Base-by-base conservation (phyloP, 257 asterid genomes). In the Lycium barbarum region DNA sequence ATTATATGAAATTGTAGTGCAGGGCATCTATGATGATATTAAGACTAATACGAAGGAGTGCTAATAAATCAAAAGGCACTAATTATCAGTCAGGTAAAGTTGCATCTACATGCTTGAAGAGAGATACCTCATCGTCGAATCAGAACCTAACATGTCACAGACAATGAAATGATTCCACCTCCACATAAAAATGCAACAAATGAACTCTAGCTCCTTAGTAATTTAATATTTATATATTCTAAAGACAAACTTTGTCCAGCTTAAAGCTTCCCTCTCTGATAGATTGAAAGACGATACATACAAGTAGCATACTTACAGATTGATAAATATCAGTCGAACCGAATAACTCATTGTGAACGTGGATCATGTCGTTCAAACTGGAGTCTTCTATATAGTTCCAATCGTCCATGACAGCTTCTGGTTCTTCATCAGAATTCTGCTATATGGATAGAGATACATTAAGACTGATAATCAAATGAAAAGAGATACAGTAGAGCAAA, bases 311-410 rank as follows among this genome's bases (percentile, higher is more conserved):
- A 83, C 94, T 86, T 88, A 93, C 97, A 58, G n/a, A 84, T 87
- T 87, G 88, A 86, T 89, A 86, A 76, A 95, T 95, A 89, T 93
- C 97, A 71, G 83, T 70, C 18, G 98, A 95, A 59, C 98, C 98
- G 90, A 95, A 97, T 86, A 97, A 87, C 89, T 89, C 94, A 83
- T 87, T 92, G 87, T 97, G 98, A 83, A 94, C 88, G 83, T 88
- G 83, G 90, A 95, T 91, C 81, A 92, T 88, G 70, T 90, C 95
- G 88, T 86, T 93, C 89, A 94, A 86, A 84, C 89, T 83, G 9
- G 90, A 87, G 20, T 91, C 98, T 81, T 93, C 90, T 33, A 89
- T 88, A 82, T 67, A 82, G 78, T 90, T 87, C 98, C 98, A 97
- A 45, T 90, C 91, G 38, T 87, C 91, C 86, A 91, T 95, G 87